Percentiles rank a stretch among this genome's conserved stretches.
Conservation (phyloP, 2,329 filamentous ascomycete genomes). For the Fusarium mexicanum region DNA sequence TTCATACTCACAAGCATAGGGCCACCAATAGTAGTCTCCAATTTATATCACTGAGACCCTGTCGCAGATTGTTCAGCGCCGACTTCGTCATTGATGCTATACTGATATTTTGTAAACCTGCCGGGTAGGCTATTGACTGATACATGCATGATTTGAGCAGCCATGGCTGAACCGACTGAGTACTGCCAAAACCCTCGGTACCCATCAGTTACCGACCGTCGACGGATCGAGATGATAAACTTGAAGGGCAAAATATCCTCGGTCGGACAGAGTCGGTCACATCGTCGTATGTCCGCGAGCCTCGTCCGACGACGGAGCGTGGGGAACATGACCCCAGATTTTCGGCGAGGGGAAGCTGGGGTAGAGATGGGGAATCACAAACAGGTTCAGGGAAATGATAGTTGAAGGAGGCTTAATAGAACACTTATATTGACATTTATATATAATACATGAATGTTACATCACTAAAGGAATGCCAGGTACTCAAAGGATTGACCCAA, state of each 20-base stretch:
- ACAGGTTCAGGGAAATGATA: not conserved
- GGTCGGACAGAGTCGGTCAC: slow-evolving; percentile 29
- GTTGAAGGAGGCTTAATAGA: not conserved
- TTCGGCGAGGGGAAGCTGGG: slow-evolving; percentile 36
- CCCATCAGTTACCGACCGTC: slow-evolving; percentile 16
- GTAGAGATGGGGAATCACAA: slow-evolving; percentile 26
- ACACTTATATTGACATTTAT: not conserved
- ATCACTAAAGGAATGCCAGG: not conserved
- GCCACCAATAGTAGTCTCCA: not conserved
- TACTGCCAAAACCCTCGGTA: not conserved
- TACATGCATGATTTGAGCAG: not conserved
- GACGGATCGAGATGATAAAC: not conserved
- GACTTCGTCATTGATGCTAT: slow-evolving; percentile 24
- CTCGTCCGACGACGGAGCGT: slow-evolving; percentile 14
- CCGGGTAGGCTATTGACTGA: not conserved
- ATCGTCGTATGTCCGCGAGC: slow-evolving; percentile 36
- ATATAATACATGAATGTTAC: accelerated
- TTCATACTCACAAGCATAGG: not conserved
- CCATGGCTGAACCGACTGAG: not conserved
- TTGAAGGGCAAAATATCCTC: slow-evolving; percentile 11
- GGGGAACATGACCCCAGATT: slow-evolving; percentile 38
- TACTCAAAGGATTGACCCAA: not conserved
- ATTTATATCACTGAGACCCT: not conserved
- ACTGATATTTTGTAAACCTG: not conserved
- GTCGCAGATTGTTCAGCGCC: not conserved